These are phyloP conservation scores for Furcasterigmium sp. DNA, from an alignment of 2,329 filamentous ascomycete species.

Conservation along the genomic window DNA sequence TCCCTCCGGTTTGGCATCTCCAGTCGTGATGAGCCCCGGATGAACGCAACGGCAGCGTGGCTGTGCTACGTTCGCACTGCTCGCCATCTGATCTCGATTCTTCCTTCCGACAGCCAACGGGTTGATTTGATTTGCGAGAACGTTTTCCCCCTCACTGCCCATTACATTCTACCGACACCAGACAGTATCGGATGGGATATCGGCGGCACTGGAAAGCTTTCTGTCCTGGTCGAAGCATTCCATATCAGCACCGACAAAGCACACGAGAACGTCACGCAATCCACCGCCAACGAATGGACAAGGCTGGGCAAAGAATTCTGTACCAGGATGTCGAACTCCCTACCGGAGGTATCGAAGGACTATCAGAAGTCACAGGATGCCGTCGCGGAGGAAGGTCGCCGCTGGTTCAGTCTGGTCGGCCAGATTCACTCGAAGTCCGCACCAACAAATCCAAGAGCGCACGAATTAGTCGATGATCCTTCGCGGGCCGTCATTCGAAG, in stretches of 20 bases:
- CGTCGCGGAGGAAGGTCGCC: slow-evolving; percentile 59
- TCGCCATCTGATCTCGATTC: slow-evolving; percentile 43
- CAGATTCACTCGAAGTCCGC: slow-evolving; percentile 32
- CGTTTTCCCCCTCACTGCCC: slow-evolving; percentile 48
- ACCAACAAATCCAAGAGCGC: slow-evolving; percentile 18
- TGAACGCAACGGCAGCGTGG: slow-evolving; percentile 67
- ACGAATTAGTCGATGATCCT: slow-evolving; percentile 23
- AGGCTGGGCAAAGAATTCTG: slow-evolving; percentile 57
- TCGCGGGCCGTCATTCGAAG: slow-evolving; percentile 12
- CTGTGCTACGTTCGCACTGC: slow-evolving; percentile 65
- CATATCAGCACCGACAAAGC: slow-evolving; percentile 34
- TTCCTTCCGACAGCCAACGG: slow-evolving; percentile 39
- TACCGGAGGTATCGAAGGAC: slow-evolving; percentile 77
- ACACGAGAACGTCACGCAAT: slow-evolving; percentile 35
- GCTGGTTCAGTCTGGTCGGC: slow-evolving; percentile 59
- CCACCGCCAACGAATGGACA: slow-evolving; percentile 56
- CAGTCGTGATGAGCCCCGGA: slow-evolving; percentile 67
- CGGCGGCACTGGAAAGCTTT: slow-evolving; percentile 20
- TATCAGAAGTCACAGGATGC: slow-evolving; percentile 66
- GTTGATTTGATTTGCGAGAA: slow-evolving; percentile 39
- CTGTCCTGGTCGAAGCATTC: slow-evolving; percentile 42
- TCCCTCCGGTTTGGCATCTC: slow-evolving; percentile 68
- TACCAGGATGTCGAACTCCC: slow-evolving; percentile 64
- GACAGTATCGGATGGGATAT: slow-evolving; percentile 28
- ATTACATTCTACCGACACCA: slow-evolving; percentile 43